Base-by-base conservation (phyloP, 176 grass and related monocot species). In the Cenchrus purpureus region DNA sequence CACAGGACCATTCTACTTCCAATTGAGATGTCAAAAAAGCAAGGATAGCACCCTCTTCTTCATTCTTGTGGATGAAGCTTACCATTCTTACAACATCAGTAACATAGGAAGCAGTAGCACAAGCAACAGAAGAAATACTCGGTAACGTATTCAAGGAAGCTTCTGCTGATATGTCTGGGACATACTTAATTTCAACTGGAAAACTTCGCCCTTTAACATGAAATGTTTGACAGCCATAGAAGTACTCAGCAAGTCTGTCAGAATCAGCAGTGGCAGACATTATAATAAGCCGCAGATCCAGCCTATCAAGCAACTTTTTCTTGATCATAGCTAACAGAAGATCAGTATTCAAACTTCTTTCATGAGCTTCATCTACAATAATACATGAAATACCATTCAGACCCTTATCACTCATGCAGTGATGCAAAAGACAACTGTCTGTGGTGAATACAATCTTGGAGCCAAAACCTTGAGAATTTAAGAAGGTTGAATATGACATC, bases 281-380 rank as follows among this genome's bases (percentile, higher is more conserved):
- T 79, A 98, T 95, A 84, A 98, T 91, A 82, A 98, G 89, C 40
- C 86, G 80, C 70, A 95, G 72, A 87, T 98, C 89, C 81, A 90
- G 49, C 83, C 89, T 89, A 80, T 92, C 83, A 70, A 98, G 86
- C 45, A 98, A 52, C 78, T 86, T 85, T 58, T 91, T 95, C 88
- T 94, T 98, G 76, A 98, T 94, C 85, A 98, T 87, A 80, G 96
- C 91, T 82, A 98, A 77, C 51, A 95, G 94, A 66, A 98, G 83
- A 88, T 98, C 96, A 37, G 96, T 98, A 74, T 90, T 98, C 87
- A 98, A 91, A 86, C 89, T 98, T 90, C 96, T 92, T 74, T 98
- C 96, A 91, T 98, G 96, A 75, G 93, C 96, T 88, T 98, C 96
- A 79, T 95, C 96, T 55, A 98, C 79, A 82, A 98, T 84, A 52